Evolutionary conservation across 2,329 filamentous ascomycete species (phyloP).

Genomic region (Gliomastix tumulicola): DNA sequence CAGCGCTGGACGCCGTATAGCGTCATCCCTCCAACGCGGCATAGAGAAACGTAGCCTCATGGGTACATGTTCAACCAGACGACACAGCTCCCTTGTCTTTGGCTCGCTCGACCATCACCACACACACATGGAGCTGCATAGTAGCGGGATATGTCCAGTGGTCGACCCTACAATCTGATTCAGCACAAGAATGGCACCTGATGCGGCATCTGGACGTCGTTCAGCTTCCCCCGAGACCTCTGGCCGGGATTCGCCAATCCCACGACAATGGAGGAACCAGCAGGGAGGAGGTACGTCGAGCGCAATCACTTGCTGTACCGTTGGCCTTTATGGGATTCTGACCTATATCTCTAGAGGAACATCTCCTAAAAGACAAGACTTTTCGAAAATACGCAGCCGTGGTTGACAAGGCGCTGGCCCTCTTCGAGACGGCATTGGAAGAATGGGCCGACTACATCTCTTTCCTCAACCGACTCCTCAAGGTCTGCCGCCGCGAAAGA

Average conservation of each 20-base stretch:
- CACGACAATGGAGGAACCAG: constrained; percentile 70
- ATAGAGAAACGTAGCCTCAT: constrained; percentile 20
- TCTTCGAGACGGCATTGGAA: constrained; percentile 89
- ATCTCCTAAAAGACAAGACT: constrained; percentile 53
- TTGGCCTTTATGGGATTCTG: too few relatives aligned
- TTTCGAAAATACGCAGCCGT: constrained; percentile 86
- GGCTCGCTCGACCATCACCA: too few relatives aligned
- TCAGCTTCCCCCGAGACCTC: constrained; percentile 76
- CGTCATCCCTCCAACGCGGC: too few relatives aligned
- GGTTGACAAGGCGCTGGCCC: constrained; percentile 77
- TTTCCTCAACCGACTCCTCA: constrained; percentile 83
- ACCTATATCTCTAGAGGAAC: constrained; percentile 37
- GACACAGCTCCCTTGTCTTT: too few relatives aligned
- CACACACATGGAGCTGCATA: too few relatives aligned
- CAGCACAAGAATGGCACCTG: constrained; percentile 63
- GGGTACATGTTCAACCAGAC: too few relatives aligned
- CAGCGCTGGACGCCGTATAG: too few relatives aligned
- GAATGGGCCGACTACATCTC: constrained; percentile 99
- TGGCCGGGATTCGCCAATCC: constrained; percentile 69
- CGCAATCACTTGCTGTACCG: too few relatives aligned
- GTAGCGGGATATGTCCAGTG: too few relatives aligned
- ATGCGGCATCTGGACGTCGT: constrained; percentile 47
- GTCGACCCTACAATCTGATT: too few relatives aligned
- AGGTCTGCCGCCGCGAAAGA: constrained; percentile 46
- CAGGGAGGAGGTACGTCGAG: constrained; percentile 70